Evolutionary conservation across 2,329 filamentous ascomycete genomes (phyloP).

Genomic region (Akanthomyces uredinophilus): DNA sequence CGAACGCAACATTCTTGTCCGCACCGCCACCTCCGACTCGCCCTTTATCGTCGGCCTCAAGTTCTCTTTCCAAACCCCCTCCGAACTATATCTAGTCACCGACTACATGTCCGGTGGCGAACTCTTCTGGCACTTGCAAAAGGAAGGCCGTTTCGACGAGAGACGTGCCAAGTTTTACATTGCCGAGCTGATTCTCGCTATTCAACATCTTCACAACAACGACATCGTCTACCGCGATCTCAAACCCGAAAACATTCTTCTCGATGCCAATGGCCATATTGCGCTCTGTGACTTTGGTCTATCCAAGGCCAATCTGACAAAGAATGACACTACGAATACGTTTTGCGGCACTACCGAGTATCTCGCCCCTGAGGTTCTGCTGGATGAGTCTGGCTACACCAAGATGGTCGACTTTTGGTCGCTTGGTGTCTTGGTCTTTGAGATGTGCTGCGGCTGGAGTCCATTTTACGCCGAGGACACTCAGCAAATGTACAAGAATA

Average conservation of each 20-base stretch:
- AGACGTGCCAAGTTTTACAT: conserved; percentile 97
- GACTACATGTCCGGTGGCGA: conserved; percentile 99
- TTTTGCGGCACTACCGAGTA: conserved; percentile 99
- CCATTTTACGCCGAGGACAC: conserved; percentile 99
- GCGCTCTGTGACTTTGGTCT: conserved; percentile 96
- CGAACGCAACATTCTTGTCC: conserved; percentile 93
- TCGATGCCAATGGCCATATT: conserved; percentile 97
- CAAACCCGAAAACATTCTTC: conserved; percentile 94
- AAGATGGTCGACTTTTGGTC: conserved; percentile 99
- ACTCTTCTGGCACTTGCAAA: conserved; percentile 97
- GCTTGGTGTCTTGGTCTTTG: conserved; percentile 91
- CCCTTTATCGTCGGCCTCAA: conserved; percentile 97
- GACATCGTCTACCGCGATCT: conserved; percentile 97
- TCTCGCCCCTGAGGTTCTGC: conserved; percentile 85
- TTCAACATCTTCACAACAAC: conserved; percentile 92
- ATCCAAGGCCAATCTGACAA: conserved; percentile 94
- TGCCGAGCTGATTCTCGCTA: conserved; percentile 89
- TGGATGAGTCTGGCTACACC: conserved; percentile 96
- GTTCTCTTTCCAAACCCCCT: conserved; percentile 96
- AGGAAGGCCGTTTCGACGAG: conserved; percentile 93
- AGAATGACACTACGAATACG: conserved; percentile 97
- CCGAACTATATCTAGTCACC: conserved; percentile 95
- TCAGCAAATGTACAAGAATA: conserved; percentile 99
- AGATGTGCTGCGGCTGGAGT: conserved; percentile 99
- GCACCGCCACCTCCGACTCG: conserved; percentile 91